Percentiles rank a stretch among this genome's conserved stretches.
phyloP scores from a whole-genome alignment of 352 stramenopile genomes.

The Phytophthora citrophthora region DNA sequence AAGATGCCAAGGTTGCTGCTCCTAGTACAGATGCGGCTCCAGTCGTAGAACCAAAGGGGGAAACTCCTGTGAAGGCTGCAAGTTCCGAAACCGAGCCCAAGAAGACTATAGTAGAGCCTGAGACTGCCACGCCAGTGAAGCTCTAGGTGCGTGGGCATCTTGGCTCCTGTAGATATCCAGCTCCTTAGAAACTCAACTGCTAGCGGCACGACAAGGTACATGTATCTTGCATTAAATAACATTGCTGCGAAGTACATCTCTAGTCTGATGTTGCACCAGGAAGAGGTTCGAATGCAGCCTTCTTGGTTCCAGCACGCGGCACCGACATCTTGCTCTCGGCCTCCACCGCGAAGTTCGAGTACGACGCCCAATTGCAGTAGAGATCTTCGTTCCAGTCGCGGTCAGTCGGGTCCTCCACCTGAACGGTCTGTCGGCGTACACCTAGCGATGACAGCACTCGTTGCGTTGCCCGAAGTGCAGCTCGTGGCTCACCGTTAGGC shows the following conservation, averaged over 20 bases:
- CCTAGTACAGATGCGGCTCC: conserved; percentile 4
- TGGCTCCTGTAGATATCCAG: conserved; percentile 14
- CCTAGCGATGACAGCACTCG: conserved; percentile 55
- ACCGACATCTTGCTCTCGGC: conserved; percentile 79
- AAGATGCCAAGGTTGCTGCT: conserved; percentile 14
- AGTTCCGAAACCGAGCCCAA: conserved; percentile 11
- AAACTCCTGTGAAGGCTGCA: conserved; percentile 3
- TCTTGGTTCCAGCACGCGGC: conserved; percentile 59
- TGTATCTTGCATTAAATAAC: conserved; percentile 35
- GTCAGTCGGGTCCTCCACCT: conserved; percentile 65
- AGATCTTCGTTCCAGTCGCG: conserved; percentile 68
- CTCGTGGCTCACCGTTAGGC: conserved; percentile 58
- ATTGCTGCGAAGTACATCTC: conserved; percentile 18
- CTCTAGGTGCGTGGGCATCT: conserved; percentile 10
- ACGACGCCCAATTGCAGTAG: conserved; percentile 64
- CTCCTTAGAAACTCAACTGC: conserved; percentile 9
- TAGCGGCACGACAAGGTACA: conserved; percentile 26
- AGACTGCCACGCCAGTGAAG: conserved; percentile 15
- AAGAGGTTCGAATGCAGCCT: conserved; percentile 36
- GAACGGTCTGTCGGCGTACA: conserved; percentile 69
- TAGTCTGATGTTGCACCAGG: conserved; percentile 38
- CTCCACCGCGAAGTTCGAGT: conserved; percentile 36
- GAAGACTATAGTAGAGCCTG: conserved; percentile 18
- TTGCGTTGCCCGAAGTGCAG: conserved; percentile 63
- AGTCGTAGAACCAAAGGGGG: conserved; percentile 11